Conservation (phyloP, 176 grass and related monocot genomes). For the Paspalum vaginatum region DNA sequence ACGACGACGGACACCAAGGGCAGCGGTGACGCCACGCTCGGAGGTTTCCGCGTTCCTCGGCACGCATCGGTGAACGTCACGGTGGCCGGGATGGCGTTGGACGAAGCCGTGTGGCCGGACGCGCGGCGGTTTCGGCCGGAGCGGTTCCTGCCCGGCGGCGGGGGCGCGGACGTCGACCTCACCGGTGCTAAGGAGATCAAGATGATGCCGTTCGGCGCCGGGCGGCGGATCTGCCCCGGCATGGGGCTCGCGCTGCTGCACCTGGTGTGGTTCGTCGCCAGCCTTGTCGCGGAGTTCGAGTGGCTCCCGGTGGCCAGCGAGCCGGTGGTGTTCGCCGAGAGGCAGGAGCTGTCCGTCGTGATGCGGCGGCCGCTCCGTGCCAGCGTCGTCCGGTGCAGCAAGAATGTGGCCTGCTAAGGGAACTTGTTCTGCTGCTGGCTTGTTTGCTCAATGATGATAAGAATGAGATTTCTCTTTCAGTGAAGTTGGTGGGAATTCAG, state of each 20-base stretch:
- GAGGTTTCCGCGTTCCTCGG: constrained; percentile 48
- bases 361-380: neutral
- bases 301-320: constrained; percentile 24
- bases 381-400: too few relatives aligned
- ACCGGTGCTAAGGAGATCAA: constrained; percentile 21
- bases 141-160: constrained; percentile 23
- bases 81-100: constrained; percentile 37
- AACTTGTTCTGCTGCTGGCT: too few relatives aligned
- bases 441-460: too few relatives aligned
- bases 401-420: too few relatives aligned
- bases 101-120: constrained; percentile 36
- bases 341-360: neutral
- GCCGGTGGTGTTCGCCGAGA: constrained; percentile 38
- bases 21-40: neutral
- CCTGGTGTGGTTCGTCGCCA: constrained; percentile 33
- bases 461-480: too few relatives aligned
- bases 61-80: constrained; percentile 42
- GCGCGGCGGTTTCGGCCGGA: neutral
- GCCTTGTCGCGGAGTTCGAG: constrained; percentile 47
- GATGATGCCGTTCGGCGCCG: constrained; percentile 33
- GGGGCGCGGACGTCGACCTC: constrained; percentile 9
- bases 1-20: constrained; percentile 1
- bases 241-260: constrained; percentile 22
- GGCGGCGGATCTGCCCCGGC: constrained; percentile 10
- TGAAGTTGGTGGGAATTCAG: too few relatives aligned